phyloP scores from a whole-genome alignment of 306 rosid species.

The Dryas octopetala region DNA sequence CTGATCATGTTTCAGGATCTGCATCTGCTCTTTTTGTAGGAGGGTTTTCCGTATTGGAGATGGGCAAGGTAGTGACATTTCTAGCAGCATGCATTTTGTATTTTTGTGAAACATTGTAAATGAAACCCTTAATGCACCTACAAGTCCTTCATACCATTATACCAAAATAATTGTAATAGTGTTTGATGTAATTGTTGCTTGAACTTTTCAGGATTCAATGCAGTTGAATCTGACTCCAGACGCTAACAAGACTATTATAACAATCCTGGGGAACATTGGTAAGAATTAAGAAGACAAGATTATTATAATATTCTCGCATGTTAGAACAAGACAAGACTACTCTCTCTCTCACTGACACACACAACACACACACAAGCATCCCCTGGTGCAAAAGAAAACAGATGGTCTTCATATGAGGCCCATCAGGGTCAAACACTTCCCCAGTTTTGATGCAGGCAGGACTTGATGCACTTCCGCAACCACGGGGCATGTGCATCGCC shows the following conservation, averaged over 20 bases:
- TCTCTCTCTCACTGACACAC: too few relatives aligned
- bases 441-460: not conserved
- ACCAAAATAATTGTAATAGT: not conserved
- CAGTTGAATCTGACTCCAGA: conserved; percentile 71
- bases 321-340: too few relatives aligned
- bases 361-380: too few relatives aligned
- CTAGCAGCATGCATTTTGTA: conserved; percentile 4
- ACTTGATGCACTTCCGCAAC: not conserved
- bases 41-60: conserved; percentile 77
- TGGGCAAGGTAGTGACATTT: conserved; percentile 55
- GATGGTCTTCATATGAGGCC: too few relatives aligned
- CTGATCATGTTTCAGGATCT: conserved; percentile 62
- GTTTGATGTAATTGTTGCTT: conserved; percentile 5
- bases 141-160: not conserved
- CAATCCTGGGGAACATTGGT: conserved; percentile 90
- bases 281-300: conserved; percentile 17
- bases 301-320: too few relatives aligned
- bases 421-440: not conserved
- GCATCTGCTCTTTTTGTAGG: conserved; percentile 83
- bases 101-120: not conserved
- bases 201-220: conserved; percentile 43
- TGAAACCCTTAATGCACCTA: not conserved
- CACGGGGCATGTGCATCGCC: not conserved
- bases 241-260: conserved; percentile 63
- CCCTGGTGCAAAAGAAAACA: too few relatives aligned